Percentiles rank a stretch among this genome's conserved stretches.
phyloP scores from a whole-genome alignment of 805 yeast species.

The Nakazawaea holstii region DNA sequence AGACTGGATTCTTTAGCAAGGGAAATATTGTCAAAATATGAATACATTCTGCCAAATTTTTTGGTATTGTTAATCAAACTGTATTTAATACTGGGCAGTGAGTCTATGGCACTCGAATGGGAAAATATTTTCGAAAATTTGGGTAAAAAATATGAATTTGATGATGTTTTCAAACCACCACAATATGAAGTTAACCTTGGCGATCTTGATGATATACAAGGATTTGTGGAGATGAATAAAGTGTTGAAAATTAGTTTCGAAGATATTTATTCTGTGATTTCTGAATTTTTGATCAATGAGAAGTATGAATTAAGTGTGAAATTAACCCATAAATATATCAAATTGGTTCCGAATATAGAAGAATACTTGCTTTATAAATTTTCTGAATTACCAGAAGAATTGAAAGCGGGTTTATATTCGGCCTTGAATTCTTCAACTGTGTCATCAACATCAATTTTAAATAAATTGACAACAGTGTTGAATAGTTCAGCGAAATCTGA shows the following conservation, averaged over 20 bases:
- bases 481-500: conserved; percentile 4
- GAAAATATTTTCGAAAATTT: background rate
- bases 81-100: background rate
- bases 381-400: conserved; percentile 1
- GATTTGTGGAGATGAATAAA: conserved; percentile 3
- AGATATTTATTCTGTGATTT: conserved; percentile 4
- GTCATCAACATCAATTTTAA: background rate
- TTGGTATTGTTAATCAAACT: conserved; percentile 25
- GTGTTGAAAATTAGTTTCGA: conserved; percentile 2
- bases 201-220: background rate
- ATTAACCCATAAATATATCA: conserved; percentile 3
- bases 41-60: conserved; percentile 32
- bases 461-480: background rate
- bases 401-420: conserved; percentile 5
- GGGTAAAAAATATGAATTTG: conserved; percentile 6
- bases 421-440: background rate
- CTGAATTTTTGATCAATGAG: background rate
- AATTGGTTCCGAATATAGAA: background rate
- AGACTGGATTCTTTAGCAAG: conserved; percentile 31
- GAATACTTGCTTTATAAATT: conserved; percentile 1
- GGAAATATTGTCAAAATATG: conserved; percentile 22
- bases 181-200: background rate
- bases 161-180: background rate
- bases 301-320: background rate
- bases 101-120: conserved; percentile 1